Evolutionary conservation across 139 green algal genomes (phyloP), one percentile per base, ranked within the genome.

Genomic region (Coelastrella sp.): DNA sequence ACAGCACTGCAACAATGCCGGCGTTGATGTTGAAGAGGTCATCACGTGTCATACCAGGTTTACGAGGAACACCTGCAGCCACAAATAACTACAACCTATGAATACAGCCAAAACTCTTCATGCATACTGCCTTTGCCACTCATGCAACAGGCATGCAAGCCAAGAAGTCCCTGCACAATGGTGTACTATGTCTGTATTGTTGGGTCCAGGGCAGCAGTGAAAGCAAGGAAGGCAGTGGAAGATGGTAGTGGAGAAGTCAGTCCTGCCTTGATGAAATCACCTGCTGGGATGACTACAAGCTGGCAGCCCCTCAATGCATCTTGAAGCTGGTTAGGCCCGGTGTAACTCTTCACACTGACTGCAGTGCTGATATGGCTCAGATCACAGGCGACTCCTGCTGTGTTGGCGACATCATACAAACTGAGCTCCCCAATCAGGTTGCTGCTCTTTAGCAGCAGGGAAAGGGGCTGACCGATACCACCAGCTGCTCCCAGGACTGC

Each of bases 21-120:
- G 97, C 97, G 85, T 99, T 99, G 91, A 98, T 99, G 88, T 98
- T 97, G 94, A 99, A 99, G 19, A 99, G 92, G 87, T 99, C 97
- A 85, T 99, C 97, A 34, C 97, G 94, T 7, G 97, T 99, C 97
- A 99, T 99, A 88, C 97, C 97, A 21, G 97, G 97, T 92, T 99
- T 99, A 75, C 97, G 93, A 2, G 97, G 97, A 13, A 98, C 93
- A 57, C 95, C 95, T 64, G 53, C 2, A n/a, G 53, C 27, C 38
- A 17, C 57, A 17, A 66, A 8, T 30, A 30, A n/a, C 57, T 66
- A 66, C 15, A 30, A 32, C 5, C 21, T 30, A 66, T 17, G 27
- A 30, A 5, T 66, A 17, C 27, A 5, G 57, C 7, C 7, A 17
- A 2, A 53, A 53, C 45, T 53, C 11, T 8, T 11, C 45, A 11